Evolutionary conservation across 352 stramenopile species (phyloP).

Genomic region (Phytophthora pinifolia): DNA sequence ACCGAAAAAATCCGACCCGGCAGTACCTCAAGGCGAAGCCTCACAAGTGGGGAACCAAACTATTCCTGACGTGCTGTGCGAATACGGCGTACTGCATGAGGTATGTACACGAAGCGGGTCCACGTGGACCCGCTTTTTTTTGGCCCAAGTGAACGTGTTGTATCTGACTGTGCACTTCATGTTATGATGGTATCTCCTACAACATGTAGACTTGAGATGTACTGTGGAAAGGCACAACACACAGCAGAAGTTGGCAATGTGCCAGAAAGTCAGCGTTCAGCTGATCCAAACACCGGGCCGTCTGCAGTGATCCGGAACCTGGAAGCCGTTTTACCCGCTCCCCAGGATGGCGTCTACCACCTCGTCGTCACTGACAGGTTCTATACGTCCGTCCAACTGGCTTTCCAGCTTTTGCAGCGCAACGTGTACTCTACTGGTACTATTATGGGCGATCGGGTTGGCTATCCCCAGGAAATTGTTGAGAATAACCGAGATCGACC

Average conservation of each 20-base stretch:
- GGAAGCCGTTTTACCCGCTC: not conserved
- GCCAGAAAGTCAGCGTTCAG: not conserved
- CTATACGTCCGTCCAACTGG: slow-evolving; percentile 22
- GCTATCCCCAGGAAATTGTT: not conserved
- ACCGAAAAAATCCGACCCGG: no score
- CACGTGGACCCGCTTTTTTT: no score
- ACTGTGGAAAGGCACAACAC: slow-evolving; percentile 9
- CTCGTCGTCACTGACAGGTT: slow-evolving; percentile 17
- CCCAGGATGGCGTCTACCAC: not conserved
- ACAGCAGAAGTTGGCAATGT: slow-evolving; percentile 6
- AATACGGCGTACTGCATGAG: no score
- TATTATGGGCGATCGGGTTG: slow-evolving; percentile 2
- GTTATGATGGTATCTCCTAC: not conserved
- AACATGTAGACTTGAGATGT: slow-evolving; percentile 15
- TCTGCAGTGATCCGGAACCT: slow-evolving; percentile 15
- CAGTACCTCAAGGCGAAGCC: no score
- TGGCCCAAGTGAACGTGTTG: no score
- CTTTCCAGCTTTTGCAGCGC: slow-evolving; percentile 15
- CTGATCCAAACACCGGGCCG: slow-evolving; percentile 9
- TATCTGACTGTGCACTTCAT: no score
- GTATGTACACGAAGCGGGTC: no score
- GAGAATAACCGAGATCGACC: slow-evolving; percentile 4
- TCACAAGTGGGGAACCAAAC: no score
- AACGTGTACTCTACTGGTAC: slow-evolving; percentile 19
- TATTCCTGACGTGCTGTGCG: no score